These are phyloP conservation scores for Colletotrichum sublineola DNA, from an alignment of 2,329 filamentous ascomycete species.

Conservation along the genomic window DNA sequence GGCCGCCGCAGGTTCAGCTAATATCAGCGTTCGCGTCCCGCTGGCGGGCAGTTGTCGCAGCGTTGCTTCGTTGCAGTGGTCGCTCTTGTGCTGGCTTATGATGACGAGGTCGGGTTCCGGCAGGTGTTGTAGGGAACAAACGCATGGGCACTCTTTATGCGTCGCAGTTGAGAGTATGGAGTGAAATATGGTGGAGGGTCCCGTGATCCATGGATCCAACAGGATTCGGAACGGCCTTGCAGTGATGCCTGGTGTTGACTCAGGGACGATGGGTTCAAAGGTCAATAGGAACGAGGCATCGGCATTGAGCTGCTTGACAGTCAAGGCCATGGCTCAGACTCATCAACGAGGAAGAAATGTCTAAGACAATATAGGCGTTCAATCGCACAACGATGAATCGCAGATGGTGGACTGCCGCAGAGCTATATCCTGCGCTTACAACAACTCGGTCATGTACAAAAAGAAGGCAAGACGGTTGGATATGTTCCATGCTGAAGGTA, in stretches of 20 bases:
- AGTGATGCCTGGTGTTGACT: conserved; percentile 52
- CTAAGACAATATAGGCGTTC: neutral
- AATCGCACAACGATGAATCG: neutral
- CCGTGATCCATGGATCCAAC: conserved; percentile 78
- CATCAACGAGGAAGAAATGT: neutral
- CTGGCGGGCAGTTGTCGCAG: conserved; percentile 71
- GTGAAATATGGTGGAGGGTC: conserved; percentile 71
- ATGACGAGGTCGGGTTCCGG: conserved; percentile 61
- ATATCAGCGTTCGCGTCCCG: conserved; percentile 69
- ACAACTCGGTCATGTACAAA: neutral
- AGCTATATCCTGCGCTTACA: conserved; percentile 8
- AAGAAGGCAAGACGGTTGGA: conserved; percentile 13
- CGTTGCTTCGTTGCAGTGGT: conserved; percentile 79
- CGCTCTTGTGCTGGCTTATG: conserved; percentile 64
- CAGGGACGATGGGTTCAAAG: conserved; percentile 67
- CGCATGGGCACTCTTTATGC: conserved; percentile 67
- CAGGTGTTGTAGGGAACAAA: conserved; percentile 63
- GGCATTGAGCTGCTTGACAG: conserved; percentile 72
- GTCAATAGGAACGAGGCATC: conserved; percentile 76
- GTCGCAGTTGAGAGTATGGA: conserved; percentile 71
- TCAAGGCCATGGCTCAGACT: conserved; percentile 67
- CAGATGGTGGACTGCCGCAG: neutral
- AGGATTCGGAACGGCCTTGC: conserved; percentile 74
- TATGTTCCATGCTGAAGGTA: conserved; percentile 33
- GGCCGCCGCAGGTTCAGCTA: conserved; percentile 75